Conservation (phyloP, 1,284 basidiomycete species). For the Volvariella volvacea region DNA sequence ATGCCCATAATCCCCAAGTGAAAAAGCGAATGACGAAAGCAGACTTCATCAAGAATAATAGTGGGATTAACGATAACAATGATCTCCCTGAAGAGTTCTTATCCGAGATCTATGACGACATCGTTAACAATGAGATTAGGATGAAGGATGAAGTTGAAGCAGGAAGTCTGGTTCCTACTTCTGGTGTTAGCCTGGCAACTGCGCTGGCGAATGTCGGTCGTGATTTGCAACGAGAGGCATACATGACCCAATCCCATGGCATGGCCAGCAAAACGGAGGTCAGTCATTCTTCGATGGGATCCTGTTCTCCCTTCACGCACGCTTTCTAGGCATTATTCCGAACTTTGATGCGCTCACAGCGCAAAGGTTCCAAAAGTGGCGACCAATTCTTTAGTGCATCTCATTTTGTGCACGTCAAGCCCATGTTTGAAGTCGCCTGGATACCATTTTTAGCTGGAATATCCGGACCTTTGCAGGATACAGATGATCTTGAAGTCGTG, state of each 20-base stretch:
- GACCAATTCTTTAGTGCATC: conserved; percentile 95
- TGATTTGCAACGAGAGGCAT: conserved; percentile 91
- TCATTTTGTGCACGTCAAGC: conserved; percentile 89
- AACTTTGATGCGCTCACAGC: conserved; percentile 84
- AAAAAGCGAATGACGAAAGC: conserved; percentile 88
- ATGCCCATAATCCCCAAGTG: conserved; percentile 90
- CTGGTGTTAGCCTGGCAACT: conserved; percentile 70
- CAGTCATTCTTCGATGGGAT: conserved; percentile 13
- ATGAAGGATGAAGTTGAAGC: conserved; percentile 95
- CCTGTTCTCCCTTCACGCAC: conserved; percentile 4
- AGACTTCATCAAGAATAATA: conserved; percentile 90
- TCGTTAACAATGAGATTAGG: conserved; percentile 85
- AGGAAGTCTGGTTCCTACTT: conserved; percentile 33
- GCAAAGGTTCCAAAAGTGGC: conserved; percentile 63
- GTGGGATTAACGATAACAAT: conserved; percentile 87
- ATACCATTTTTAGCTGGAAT: conserved; percentile 93
- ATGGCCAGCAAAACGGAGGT: conserved; percentile 97
- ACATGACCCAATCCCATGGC: conserved; percentile 87
- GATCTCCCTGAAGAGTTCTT: conserved; percentile 86
- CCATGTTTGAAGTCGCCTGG: conserved; percentile 99
- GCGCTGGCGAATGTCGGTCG: conserved; percentile 85
- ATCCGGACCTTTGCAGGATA: conserved; percentile 88
- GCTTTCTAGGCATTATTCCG: conserved; percentile 72
- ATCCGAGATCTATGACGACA: conserved; percentile 80
- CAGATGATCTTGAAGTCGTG: conserved; percentile 87